Conservation (phyloP, 495 filamentous ascomycete species). For the Pyrenopolyporus hunteri region DNA sequence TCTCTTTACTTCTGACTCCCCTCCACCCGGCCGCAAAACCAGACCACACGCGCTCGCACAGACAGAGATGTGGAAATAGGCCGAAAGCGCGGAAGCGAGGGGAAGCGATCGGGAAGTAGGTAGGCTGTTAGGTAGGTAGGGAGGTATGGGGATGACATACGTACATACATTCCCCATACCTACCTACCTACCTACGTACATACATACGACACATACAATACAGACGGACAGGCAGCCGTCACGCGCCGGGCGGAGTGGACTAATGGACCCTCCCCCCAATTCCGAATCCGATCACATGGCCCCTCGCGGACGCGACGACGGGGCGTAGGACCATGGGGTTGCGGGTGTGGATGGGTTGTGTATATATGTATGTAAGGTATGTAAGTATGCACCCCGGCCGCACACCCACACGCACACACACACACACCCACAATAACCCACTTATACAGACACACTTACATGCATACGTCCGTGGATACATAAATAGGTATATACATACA, state of each 20-base stretch:
- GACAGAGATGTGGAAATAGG: neutral
- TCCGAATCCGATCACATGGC: slow-evolving; percentile 34
- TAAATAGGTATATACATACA: neutral
- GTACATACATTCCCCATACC: neutral
- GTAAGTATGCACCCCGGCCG: slow-evolving; percentile 17
- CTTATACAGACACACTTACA: too few species aligned
- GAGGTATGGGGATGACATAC: neutral
- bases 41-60: slow-evolving; percentile 1
- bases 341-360: slow-evolving; percentile 11
- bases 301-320: slow-evolving; percentile 28
- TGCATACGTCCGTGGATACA: too few species aligned
- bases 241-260: slow-evolving; percentile 27
- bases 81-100: neutral
- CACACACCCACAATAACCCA: too few species aligned
- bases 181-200: neutral
- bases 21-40: neutral
- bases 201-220: slow-evolving; percentile 1
- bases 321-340: slow-evolving; percentile 25
- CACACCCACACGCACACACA: slow-evolving; percentile 5
- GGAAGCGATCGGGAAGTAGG: neutral
- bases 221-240: slow-evolving; percentile 22
- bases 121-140: too few species aligned
- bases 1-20: neutral
- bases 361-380: slow-evolving; percentile 3
- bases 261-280: slow-evolving; percentile 15